Percentiles rank a stretch among this genome's conserved stretches.
Evolutionary conservation across 768 basidiomycete species (phyloP).

Genomic region (Serendipita sp.): DNA sequence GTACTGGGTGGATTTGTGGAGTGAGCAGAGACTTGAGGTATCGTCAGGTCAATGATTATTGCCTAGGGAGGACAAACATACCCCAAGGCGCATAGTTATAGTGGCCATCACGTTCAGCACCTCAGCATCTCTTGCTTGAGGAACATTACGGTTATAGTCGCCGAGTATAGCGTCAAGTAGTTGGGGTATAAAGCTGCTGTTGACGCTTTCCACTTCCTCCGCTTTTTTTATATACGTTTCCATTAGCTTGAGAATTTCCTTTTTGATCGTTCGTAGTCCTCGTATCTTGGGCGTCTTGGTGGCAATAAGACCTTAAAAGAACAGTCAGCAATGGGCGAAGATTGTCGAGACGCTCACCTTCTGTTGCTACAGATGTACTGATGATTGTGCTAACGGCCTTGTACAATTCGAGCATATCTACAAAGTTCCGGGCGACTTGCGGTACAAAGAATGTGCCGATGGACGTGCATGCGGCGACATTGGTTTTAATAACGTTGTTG

Average conservation of each 20-base stretch:
- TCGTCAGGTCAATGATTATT: slow-evolving; percentile 8
- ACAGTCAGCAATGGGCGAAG: background rate
- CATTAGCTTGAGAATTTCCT: slow-evolving; percentile 92
- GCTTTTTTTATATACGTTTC: slow-evolving; percentile 97
- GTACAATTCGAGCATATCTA: slow-evolving; percentile 96
- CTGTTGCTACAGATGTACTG: slow-evolving; percentile 74
- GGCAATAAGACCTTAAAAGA: slow-evolving; percentile 54
- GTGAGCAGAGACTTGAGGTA: slow-evolving; percentile 57
- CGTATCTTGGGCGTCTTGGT: slow-evolving; percentile 96
- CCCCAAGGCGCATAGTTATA: slow-evolving; percentile 75
- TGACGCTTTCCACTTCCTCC: slow-evolving; percentile 88
- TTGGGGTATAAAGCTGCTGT: slow-evolving; percentile 82
- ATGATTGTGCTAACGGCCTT: slow-evolving; percentile 95
- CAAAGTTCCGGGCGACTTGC: slow-evolving; percentile 88
- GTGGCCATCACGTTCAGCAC: slow-evolving; percentile 96
- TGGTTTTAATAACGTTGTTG: slow-evolving; percentile 93
- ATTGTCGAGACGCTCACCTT: slow-evolving; percentile 34
- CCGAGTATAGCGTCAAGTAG: slow-evolving; percentile 93
- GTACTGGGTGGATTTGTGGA: slow-evolving; percentile 83
- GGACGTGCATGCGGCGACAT: slow-evolving; percentile 91
- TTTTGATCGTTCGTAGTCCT: slow-evolving; percentile 88
- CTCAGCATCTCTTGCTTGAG: slow-evolving; percentile 86
- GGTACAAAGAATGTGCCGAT: slow-evolving; percentile 95
- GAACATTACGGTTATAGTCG: slow-evolving; percentile 89
- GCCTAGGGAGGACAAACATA: slow-evolving; percentile 27